A percentile compares a stretch with the other conserved stretches of the same genome.
Conservation (phyloP, 805 yeast species). For the Zygosaccharomyces lentus region DNA sequence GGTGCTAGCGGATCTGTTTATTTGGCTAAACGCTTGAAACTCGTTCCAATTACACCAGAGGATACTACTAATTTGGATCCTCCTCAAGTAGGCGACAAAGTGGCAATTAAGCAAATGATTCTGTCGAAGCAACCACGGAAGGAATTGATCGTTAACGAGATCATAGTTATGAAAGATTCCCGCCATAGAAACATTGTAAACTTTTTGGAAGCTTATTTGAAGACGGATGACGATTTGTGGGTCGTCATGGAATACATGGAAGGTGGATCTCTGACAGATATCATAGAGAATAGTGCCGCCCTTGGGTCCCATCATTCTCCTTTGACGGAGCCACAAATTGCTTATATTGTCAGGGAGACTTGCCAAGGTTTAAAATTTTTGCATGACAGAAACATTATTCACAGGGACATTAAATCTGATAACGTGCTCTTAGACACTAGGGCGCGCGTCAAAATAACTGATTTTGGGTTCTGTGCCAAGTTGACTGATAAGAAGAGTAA, state of each 20-base stretch:
- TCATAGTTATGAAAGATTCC: constrained; percentile 92
- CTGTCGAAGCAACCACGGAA: constrained; percentile 86
- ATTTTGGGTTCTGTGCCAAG: constrained; percentile 97
- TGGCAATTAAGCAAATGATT: constrained; percentile 96
- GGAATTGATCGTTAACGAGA: constrained; percentile 92
- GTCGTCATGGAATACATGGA: constrained; percentile 99
- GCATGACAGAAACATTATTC: constrained; percentile 90
- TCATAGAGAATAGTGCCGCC: constrained; percentile 80
- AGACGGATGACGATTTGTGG: constrained; percentile 82
- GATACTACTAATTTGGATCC: constrained; percentile 18
- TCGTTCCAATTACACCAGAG: constrained; percentile 26
- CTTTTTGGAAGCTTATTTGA: constrained; percentile 82
- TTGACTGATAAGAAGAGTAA: constrained; percentile 76
- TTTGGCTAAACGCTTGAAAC: constrained; percentile 62
- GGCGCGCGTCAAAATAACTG: constrained; percentile 91
- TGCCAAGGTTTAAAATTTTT: constrained; percentile 86
- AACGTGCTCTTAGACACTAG: constrained; percentile 78
- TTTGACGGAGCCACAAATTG: constrained; percentile 81
- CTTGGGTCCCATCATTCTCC: constrained; percentile 32
- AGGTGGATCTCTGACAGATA: constrained; percentile 95
- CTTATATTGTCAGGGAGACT: constrained; percentile 86
- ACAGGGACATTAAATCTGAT: constrained; percentile 95
- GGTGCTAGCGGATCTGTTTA: constrained; percentile 98
- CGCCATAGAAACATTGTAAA: constrained; percentile 94
- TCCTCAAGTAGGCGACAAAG: constrained; percentile 52